Evolutionary conservation across 441 rosid species (phyloP).

Genomic region (Bruguiera hainesii): DNA sequence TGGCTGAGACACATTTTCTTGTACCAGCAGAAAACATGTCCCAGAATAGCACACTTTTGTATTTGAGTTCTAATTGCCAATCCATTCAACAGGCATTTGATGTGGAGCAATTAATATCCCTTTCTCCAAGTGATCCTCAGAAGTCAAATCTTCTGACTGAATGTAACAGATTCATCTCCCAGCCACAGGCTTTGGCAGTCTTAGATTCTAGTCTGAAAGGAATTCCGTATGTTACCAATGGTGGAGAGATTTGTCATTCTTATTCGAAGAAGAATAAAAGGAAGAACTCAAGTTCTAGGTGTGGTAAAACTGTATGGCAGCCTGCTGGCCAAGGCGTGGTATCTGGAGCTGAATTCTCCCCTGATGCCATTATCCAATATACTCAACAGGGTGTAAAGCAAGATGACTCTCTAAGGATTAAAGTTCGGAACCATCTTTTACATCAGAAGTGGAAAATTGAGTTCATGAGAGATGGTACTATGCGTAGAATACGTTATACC

Average conservation of each 20-base stretch:
- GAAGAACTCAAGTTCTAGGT: constrained; percentile 6
- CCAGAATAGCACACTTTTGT: constrained; percentile 5
- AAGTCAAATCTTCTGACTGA: constrained; percentile 10
- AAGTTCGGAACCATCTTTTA: constrained; percentile 55
- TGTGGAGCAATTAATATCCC: constrained; percentile 5
- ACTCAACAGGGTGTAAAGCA: constrained; percentile 7
- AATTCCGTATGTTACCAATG: constrained; percentile 16
- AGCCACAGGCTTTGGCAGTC: constrained; percentile 22
- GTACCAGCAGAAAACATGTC: constrained; percentile 23
- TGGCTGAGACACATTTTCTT: constrained; percentile 10
- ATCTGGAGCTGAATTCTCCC: constrained; percentile 51
- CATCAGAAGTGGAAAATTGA: constrained; percentile 58
- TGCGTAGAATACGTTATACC: constrained; percentile 42
- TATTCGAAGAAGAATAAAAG: constrained; percentile 14
- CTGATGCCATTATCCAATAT: constrained; percentile 43
- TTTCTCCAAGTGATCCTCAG: constrained; percentile 8
- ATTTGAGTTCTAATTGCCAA: constrained; percentile 11
- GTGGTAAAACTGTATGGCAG: constrained; percentile 32
- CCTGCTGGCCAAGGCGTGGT: constrained; percentile 35
- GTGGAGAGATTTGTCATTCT: constrained; percentile 22
- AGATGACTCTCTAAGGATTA: constrained; percentile 7
- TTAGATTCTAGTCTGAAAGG: constrained; percentile 26
- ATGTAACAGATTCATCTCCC: constrained; percentile 8
- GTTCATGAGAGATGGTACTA: constrained; percentile 16
- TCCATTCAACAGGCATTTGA: constrained; percentile 19